Evolutionary conservation across 768 basidiomycete species (phyloP).

Genomic region (Serendipita sp.): DNA sequence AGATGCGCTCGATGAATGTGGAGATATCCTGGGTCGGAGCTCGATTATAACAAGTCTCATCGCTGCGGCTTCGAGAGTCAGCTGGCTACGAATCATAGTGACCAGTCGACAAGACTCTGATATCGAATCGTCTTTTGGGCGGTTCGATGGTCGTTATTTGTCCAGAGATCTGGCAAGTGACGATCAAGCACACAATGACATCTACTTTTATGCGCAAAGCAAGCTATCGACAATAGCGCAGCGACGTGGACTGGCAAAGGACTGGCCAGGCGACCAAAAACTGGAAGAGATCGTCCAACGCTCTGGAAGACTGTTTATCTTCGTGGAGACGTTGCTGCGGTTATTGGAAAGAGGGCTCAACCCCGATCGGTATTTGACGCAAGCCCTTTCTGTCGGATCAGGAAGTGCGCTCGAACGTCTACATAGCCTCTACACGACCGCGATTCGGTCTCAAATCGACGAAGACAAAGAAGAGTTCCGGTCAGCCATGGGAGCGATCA

Average conservation of each 20-base stretch:
- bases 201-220: background rate
- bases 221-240: background rate
- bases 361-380: background rate
- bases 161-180: background rate
- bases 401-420: background rate
- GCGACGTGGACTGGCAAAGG: background rate
- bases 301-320: background rate
- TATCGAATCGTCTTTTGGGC: background rate
- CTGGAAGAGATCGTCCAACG: background rate
- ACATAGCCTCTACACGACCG: background rate
- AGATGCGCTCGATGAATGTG: background rate
- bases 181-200: background rate
- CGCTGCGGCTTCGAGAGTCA: background rate
- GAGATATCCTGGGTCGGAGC: background rate
- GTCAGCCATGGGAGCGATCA: background rate
- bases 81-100: background rate
- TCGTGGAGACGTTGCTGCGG: background rate
- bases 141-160: background rate
- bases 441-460: background rate
- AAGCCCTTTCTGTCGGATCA: background rate
- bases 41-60: background rate
- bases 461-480: background rate
- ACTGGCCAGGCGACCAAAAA: background rate
- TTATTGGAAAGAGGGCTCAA: background rate
- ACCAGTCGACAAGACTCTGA: background rate